A percentile compares a stretch with the other conserved stretches of the same genome.
phyloP scores from a whole-genome alignment of 163 green algal genomes.

The Chlorella variabilis region DNA sequence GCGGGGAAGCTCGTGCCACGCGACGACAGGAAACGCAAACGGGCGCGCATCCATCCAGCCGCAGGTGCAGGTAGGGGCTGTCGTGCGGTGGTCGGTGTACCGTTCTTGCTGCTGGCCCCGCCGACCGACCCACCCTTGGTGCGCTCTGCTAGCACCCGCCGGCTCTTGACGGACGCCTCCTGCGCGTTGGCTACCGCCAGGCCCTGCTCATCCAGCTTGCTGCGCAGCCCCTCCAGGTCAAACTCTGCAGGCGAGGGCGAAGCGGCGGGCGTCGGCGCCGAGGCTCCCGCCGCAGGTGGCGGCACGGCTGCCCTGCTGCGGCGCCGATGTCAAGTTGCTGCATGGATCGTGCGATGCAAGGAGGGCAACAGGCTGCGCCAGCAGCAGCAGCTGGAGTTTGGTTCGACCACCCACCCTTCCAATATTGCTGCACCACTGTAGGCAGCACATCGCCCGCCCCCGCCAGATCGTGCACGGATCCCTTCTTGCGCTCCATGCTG shows the following conservation, averaged over 20 bases:
- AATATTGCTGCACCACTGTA: constrained; percentile 35
- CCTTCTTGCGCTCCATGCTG: background rate
- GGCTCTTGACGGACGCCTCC: constrained; percentile 81
- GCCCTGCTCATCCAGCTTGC: constrained; percentile 85
- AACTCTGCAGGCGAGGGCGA: constrained; percentile 65
- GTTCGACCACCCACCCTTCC: constrained; percentile 38
- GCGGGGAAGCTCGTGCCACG: no score
- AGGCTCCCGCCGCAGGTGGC: no score
- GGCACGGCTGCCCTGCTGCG: no score
- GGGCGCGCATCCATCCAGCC: no score
- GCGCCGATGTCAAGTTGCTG: no score
- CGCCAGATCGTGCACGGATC: background rate
- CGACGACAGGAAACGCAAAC: no score
- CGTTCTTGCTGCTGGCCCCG: no score
- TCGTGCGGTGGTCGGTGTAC: no score
- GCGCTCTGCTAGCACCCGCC: constrained; percentile 81
- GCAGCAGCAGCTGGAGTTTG: background rate
- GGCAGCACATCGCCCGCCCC: constrained; percentile 11
- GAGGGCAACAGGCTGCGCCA: no score
- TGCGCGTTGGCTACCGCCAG: constrained; percentile 87
- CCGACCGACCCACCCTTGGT: constrained; percentile 55
- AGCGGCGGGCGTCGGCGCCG: no score
- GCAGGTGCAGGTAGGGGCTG: no score
- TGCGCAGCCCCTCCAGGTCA: constrained; percentile 79
- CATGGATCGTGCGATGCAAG: no score